Evolutionary conservation across 192 early-diverging fungal genomes (phyloP), one percentile per base, ranked within the genome.

Genomic region (Borealophlyctis nickersoniae): DNA sequence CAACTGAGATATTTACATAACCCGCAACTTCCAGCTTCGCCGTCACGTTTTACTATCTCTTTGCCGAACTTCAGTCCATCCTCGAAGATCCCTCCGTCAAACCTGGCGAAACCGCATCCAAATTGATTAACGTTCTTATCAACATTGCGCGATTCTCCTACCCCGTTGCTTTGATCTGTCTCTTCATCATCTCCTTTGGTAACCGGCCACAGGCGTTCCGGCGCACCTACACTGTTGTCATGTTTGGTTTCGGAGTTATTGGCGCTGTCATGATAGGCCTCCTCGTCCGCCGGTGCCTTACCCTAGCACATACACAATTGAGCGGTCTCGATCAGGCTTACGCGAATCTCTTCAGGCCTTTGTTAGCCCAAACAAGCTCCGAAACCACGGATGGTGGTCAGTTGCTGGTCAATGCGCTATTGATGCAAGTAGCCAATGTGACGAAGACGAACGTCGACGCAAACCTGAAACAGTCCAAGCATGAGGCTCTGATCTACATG

Each of bases 1-100:
- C n/a, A n/a, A n/a, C 53, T 45, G 52, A 65, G 26, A 72, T 77
- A 79, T 82, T 70, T 60, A 87, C 79, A 36, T 77, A 78, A 73
- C 85, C 77, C 62, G 67, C 84, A 51, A 78, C 79, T 2, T 13
- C 7, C 39, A 77, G 73, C 58, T 67, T 78, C 56, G 63, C 63
- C 53, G 52, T 74, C 52, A 65, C 67, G 39, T 73, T 77, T 58
- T 63, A 61, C 36, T 73, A 62, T 49, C 62, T 75, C 31, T 81
- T 77, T 22, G 78, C 77, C 24, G 80, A 80, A 24, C 76, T 84
- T 29, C 64, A 77, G 50, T 60, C 27, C 24, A 56, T 75, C 27
- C 65, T 76, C 61, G 45, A 36, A 16, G 51, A 52, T 28, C 28
- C 69, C 36, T 64, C 53, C 16, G 31, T 57, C 32, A 7, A 60